Evolutionary conservation across 306 rosid species (phyloP).

Genomic region (Glycine soja): DNA sequence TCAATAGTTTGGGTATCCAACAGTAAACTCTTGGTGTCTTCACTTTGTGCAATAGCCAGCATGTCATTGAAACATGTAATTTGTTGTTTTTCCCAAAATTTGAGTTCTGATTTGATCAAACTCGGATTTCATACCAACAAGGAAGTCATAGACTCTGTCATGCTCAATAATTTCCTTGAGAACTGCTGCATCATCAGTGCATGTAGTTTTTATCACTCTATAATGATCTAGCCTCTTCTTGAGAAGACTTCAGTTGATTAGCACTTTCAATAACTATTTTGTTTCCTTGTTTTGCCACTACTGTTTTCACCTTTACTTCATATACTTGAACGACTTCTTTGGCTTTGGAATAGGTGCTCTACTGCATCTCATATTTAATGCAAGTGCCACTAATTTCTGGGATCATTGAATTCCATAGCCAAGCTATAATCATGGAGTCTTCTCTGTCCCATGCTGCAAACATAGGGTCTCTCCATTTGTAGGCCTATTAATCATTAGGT

Average conservation of each 20-base stretch:
- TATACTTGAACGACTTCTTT: background rate
- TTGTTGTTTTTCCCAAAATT: no score
- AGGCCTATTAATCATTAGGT: background rate
- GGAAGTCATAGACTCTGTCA: no score
- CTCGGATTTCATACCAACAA: no score
- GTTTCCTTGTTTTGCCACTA: no score
- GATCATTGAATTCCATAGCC: background rate
- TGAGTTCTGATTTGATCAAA: no score
- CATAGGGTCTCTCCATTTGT: background rate
- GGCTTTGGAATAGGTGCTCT: slow-evolving; percentile 3
- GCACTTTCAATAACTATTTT: slow-evolving; percentile 17
- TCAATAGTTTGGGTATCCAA: background rate
- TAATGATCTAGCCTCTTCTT: no score
- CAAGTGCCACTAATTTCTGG: slow-evolving; percentile 17
- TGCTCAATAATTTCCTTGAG: no score
- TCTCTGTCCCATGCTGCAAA: background rate
- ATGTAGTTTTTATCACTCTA: no score
- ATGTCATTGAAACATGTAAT: no score
- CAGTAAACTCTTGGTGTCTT: background rate
- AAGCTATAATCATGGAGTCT: slow-evolving; percentile 21
- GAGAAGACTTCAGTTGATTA: background rate
- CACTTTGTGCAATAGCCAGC: no score
- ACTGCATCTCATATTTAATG: slow-evolving; percentile 5
- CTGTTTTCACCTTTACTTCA: no score
- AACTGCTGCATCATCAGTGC: no score